phyloP scores from a whole-genome alignment of 1,284 basidiomycete species.

The Tremellales sp. region DNA sequence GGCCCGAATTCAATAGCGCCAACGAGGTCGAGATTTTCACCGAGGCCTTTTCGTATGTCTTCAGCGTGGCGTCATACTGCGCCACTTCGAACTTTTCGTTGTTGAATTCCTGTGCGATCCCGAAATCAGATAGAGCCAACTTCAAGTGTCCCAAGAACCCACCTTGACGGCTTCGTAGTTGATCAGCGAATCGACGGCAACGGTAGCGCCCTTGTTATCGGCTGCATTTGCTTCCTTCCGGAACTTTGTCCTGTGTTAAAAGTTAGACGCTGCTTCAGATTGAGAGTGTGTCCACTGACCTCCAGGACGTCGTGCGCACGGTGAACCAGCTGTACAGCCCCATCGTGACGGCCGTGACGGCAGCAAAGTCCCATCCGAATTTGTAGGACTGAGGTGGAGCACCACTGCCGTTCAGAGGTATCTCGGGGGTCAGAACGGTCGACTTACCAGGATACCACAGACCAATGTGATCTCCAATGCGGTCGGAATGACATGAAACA shows the following conservation, averaged over 20 bases:
- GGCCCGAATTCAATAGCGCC: slow-evolving; percentile 90
- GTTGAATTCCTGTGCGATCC: slow-evolving; percentile 77
- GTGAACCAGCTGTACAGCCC: slow-evolving; percentile 96
- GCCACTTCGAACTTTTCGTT: slow-evolving; percentile 88
- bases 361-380: slow-evolving; percentile 95
- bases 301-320: slow-evolving; percentile 90
- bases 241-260: slow-evolving; percentile 70
- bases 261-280: background rate
- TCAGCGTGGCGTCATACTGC: slow-evolving; percentile 87
- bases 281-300: slow-evolving; percentile 59
- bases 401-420: background rate
- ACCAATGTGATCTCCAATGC: slow-evolving; percentile 95
- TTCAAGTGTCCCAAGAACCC: slow-evolving; percentile 10
- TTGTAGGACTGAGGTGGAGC: slow-evolving; percentile 70
- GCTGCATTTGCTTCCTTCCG: slow-evolving; percentile 92
- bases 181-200: slow-evolving; percentile 90
- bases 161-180: slow-evolving; percentile 99
- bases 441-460: slow-evolving; percentile 84
- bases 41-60: slow-evolving; percentile 83
- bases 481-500: slow-evolving; percentile 94
- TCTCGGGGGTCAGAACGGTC: background rate
- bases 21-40: slow-evolving; percentile 94
- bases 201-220: slow-evolving; percentile 91
- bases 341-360: slow-evolving; percentile 80
- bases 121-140: background rate